A percentile compares a stretch with the other conserved stretches of the same genome.
Evolutionary conservation across 352 stramenopile genomes (phyloP).

Genomic region (Bremia lactucae): DNA sequence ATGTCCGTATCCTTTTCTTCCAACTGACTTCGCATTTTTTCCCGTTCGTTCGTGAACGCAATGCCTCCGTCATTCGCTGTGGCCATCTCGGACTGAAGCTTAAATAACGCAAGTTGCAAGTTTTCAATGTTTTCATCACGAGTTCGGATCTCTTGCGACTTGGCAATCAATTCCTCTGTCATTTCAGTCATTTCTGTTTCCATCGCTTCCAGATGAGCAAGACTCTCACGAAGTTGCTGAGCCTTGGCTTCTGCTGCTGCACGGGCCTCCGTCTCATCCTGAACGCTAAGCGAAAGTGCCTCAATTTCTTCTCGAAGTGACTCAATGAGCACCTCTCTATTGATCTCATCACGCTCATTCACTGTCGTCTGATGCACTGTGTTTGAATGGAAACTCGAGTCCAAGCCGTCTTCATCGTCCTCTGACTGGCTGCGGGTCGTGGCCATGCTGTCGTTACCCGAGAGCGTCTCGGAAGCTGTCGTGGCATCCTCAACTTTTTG

Average conservation of each 20-base stretch:
- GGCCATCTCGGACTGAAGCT: constrained; percentile 39
- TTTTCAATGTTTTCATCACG: constrained; percentile 54
- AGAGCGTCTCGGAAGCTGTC: constrained; percentile 13
- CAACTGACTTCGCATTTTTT: constrained; percentile 26
- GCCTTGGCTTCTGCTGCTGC: constrained; percentile 43
- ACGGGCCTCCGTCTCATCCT: constrained; percentile 58
- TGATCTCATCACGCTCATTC: constrained; percentile 48
- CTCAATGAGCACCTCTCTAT: constrained; percentile 57
- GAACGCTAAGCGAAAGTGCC: constrained; percentile 38
- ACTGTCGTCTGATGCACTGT: constrained; percentile 36
- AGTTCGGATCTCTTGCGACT: constrained; percentile 55
- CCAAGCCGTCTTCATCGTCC: constrained; percentile 26
- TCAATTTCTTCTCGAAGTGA: constrained; percentile 58
- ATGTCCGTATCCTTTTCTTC: constrained; percentile 28
- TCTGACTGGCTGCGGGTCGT: constrained; percentile 23
- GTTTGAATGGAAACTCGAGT: constrained; percentile 26
- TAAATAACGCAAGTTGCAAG: constrained; percentile 30
- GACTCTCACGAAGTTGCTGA: constrained; percentile 40
- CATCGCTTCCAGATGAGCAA: constrained; percentile 62
- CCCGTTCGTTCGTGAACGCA: constrained; percentile 29
- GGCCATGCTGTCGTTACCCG: constrained; percentile 23
- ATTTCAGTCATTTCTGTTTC: constrained; percentile 68
- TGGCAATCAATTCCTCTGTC: constrained; percentile 67
- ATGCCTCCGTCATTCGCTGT: constrained; percentile 37
- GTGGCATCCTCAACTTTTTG: constrained; percentile 40